Percentiles rank a stretch among this genome's conserved stretches.
These are phyloP conservation scores for Saccharomycopsis javanensis DNA, from an alignment of 805 yeast species.

Conservation along the genomic window DNA sequence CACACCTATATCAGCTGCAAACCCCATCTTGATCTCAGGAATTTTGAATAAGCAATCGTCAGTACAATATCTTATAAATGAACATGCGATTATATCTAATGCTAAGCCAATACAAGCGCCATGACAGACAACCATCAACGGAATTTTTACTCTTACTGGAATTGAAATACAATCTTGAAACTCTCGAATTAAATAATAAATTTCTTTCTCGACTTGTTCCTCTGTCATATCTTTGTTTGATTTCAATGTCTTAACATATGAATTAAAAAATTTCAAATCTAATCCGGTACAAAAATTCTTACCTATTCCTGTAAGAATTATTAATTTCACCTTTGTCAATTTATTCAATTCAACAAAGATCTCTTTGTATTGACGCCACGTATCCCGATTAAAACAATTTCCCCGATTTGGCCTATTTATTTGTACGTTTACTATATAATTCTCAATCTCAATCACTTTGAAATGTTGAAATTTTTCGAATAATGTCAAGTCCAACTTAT, in stretches of 20 bases:
- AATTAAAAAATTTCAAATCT: slow-evolving; percentile 34
- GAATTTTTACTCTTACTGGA: slow-evolving; percentile 40
- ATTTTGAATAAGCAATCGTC: slow-evolving; percentile 45
- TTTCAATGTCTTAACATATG: neutral
- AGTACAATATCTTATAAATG: slow-evolving; percentile 47
- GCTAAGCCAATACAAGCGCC: slow-evolving; percentile 62
- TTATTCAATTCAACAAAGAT: slow-evolving; percentile 38
- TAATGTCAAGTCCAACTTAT: neutral
- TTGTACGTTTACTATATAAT: slow-evolving; percentile 43
- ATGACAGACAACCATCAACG: slow-evolving; percentile 60
- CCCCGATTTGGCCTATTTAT: slow-evolving; percentile 50
- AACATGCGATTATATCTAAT: slow-evolving; percentile 52
- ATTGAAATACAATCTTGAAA: slow-evolving; percentile 51
- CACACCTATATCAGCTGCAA: slow-evolving; percentile 73
- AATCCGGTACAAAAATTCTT: slow-evolving; percentile 56
- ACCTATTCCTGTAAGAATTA: slow-evolving; percentile 49
- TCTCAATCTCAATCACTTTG: slow-evolving; percentile 8
- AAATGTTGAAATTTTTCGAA: slow-evolving; percentile 6
- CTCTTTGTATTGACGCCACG: slow-evolving; percentile 49
- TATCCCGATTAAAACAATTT: slow-evolving; percentile 46
- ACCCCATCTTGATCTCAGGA: slow-evolving; percentile 63
- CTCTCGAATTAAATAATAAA: slow-evolving; percentile 34
- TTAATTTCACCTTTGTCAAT: slow-evolving; percentile 37
- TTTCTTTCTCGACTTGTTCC: slow-evolving; percentile 22
- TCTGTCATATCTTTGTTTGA: neutral